Percentiles rank a stretch among this genome's conserved stretches.
Evolutionary conservation across 495 filamentous ascomycete species (phyloP).

Genomic region (Lasiosphaeria hispida): DNA sequence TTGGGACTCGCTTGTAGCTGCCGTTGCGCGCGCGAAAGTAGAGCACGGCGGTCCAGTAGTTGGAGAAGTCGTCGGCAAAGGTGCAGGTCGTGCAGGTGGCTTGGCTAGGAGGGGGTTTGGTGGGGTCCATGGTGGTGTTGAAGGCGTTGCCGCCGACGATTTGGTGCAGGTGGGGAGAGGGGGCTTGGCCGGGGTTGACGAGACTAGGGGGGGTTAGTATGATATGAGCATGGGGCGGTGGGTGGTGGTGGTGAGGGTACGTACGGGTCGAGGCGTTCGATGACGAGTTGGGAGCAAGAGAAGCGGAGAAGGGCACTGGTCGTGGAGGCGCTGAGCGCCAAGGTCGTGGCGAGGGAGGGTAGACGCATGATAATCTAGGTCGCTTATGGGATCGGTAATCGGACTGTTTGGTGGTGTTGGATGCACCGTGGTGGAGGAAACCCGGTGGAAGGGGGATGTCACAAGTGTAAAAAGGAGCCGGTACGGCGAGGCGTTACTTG

Average conservation of each 20-base stretch:
- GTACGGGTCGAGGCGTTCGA: slow-evolving; percentile 28
- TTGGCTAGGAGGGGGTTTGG: slow-evolving; percentile 16
- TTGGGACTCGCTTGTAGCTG: slow-evolving; percentile 36
- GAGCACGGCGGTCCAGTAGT: slow-evolving; percentile 46
- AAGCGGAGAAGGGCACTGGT: slow-evolving; percentile 53
- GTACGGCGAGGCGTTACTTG: too few relatives aligned
- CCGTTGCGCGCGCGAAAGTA: slow-evolving; percentile 41
- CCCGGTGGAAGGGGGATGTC: too few relatives aligned
- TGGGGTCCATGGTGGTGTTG: slow-evolving; percentile 32
- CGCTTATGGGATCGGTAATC: too few relatives aligned
- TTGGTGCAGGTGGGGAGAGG: slow-evolving; percentile 28
- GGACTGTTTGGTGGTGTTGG: too few relatives aligned
- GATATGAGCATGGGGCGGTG: not conserved
- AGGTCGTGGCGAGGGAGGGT: not conserved
- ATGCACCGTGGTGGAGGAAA: too few relatives aligned
- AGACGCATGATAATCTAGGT: not conserved
- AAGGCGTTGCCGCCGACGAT: slow-evolving; percentile 34
- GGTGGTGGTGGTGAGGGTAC: not conserved
- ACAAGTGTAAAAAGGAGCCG: too few relatives aligned
- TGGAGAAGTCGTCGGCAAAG: slow-evolving; percentile 39
- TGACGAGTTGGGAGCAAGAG: slow-evolving; percentile 46
- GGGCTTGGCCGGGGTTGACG: slow-evolving; percentile 22
- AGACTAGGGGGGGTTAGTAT: too few relatives aligned
- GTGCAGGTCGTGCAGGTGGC: slow-evolving; percentile 38
- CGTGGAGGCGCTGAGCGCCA: slow-evolving; percentile 15